Evolutionary conservation across 2,329 filamentous ascomycete species (phyloP), one percentile per base, ranked within the genome.

Genomic region (Trichoderma lentiforme): DNA sequence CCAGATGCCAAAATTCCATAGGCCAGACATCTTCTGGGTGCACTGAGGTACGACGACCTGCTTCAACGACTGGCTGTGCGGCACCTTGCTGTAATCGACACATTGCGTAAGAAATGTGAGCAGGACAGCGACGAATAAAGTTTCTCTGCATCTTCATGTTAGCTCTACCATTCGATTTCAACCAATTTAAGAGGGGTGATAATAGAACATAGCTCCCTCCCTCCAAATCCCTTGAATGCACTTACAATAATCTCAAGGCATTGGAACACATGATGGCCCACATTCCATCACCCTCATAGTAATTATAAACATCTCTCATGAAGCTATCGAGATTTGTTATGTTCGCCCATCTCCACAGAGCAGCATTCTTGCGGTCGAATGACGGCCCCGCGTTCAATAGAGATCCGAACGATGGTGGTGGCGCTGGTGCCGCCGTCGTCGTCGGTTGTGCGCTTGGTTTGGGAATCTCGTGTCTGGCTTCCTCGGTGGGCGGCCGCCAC

Each of bases 261-360:
- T 93, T 89, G 71, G 90, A 89, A 53, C 95, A 86, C 12, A 96
- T 78, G 69, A 97, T 97, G 71, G 93, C 97, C 88, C 91, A 94
- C 47, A 97, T 89, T 0, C 95, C 95, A 74, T 93, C 92, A 2
- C 92, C 92, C 66, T 92, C 85, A 78, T 93, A 97, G 81, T 97
- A 98, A 74, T 92, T 87, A 79, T 98, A 98, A 4, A 97, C 93
- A 74, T 89, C 92, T 70, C 89, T 88, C 78, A 97, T 90, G 79
- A 97, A 98, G 76, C 90, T 91, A 81, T 98, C 95, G 68, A 98
- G 85, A 78, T 97, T 96, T 47, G 93, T 90, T 71, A 96, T 93
- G 78, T 97, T 97, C 70, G 93, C 93, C 93, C 95, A 98, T 81
- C 93, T 89, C 91, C 94, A 98, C 84, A 97, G 89, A 4, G 95